Evolutionary conservation across 2,329 filamentous ascomycete species (phyloP).

Genomic region (Trichoderma sp.): DNA sequence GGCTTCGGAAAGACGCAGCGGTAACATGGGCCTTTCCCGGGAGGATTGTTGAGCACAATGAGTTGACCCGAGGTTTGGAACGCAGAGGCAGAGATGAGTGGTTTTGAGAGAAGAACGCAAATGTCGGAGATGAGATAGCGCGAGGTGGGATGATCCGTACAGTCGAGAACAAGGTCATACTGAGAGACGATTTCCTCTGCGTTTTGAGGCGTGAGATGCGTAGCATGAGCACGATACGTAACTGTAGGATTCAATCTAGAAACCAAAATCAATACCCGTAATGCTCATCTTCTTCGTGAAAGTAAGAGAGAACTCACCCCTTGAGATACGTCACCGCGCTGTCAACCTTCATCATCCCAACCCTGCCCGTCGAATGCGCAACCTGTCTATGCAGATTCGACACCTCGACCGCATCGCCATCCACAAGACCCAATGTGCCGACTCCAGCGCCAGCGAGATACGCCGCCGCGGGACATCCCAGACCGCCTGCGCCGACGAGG

Average conservation of each 20-base stretch:
- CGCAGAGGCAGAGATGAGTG: constrained; percentile 85
- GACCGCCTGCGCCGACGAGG: constrained; percentile 80
- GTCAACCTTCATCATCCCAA: constrained; percentile 76
- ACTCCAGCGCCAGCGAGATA: constrained; percentile 90
- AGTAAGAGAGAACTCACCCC: constrained; percentile 40
- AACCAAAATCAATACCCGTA: not conserved
- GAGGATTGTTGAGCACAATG: constrained; percentile 80
- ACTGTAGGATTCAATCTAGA: constrained; percentile 69
- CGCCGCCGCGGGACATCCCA: constrained; percentile 89
- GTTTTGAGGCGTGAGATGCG: constrained; percentile 65
- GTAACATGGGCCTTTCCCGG: constrained; percentile 79
- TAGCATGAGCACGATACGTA: constrained; percentile 58
- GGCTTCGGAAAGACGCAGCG: constrained; percentile 88
- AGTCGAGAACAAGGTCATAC: constrained; percentile 89
- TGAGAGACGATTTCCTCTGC: constrained; percentile 61
- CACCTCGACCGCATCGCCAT: constrained; percentile 81
- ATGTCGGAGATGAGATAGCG: constrained; percentile 91
- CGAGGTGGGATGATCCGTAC: constrained; percentile 87
- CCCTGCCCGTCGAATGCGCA: constrained; percentile 66
- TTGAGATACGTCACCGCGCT: constrained; percentile 63
- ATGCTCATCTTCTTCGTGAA: not conserved
- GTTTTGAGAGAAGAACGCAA: constrained; percentile 74
- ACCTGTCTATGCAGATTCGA: constrained; percentile 95
- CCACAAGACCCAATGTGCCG: constrained; percentile 77
- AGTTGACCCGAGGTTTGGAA: constrained; percentile 87